Conservation (phyloP, 1,284 basidiomycete genomes). For the Cryptococcus maquisensis region DNA sequence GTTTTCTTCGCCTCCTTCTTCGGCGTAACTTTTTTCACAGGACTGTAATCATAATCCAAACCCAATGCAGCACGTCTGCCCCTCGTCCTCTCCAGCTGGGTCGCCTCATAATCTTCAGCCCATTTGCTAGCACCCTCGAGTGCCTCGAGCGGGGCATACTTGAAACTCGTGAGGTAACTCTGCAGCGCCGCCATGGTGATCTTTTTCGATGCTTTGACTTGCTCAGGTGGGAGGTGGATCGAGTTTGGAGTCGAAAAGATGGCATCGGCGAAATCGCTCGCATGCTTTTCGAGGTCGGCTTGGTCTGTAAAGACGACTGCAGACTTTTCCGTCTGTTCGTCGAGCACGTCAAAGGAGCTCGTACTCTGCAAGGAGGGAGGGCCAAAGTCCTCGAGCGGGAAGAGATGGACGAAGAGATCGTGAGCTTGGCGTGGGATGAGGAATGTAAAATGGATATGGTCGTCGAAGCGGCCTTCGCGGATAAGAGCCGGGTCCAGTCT, state of each 20-base stretch:
- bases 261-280: conserved; percentile 12
- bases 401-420: conserved; percentile 76
- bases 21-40: neutral
- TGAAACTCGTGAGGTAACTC: conserved; percentile 57
- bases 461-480: conserved; percentile 35
- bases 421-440: conserved; percentile 76
- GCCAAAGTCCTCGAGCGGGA: conserved; percentile 54
- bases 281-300: conserved; percentile 14
- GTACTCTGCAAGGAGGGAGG: neutral
- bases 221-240: neutral
- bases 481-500: conserved; percentile 33
- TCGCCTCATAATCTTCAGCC: conserved; percentile 11
- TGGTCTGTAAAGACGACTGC: neutral
- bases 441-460: conserved; percentile 23
- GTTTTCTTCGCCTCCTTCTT: neutral
- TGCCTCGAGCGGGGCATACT: conserved; percentile 27
- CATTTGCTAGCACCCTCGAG: conserved; percentile 18
- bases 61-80: neutral
- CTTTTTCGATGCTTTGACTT: neutral
- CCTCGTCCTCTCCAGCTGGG: neutral
- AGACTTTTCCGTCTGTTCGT: neutral
- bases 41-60: neutral
- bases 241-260: conserved; percentile 7
- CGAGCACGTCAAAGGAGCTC: no score
- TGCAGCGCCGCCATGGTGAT: conserved; percentile 77